Base-by-base conservation (phyloP, 768 basidiomycete genomes). In the Kwoniella mangroviensis region DNA sequence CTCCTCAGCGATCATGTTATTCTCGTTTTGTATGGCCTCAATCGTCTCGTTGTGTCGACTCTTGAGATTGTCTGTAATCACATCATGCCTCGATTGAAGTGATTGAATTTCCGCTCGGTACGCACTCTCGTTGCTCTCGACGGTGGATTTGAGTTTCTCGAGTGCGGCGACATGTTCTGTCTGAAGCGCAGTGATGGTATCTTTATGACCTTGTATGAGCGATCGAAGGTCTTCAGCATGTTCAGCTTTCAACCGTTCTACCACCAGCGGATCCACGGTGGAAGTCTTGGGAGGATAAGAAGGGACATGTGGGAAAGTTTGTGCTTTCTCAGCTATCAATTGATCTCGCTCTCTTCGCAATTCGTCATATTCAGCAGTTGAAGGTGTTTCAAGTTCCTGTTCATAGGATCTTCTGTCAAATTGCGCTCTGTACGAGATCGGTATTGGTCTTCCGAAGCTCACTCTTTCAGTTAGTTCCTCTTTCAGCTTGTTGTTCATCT, bases 401-500 rank as follows among this genome's bases (percentile, higher is more conserved):
- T 42, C 59, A 43, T 26, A 43, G 13, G 22, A 26, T 22, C 41
- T 45, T 42, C 52, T 57, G 51, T 54, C 64, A 65, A 65, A 57
- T 57, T 57, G 56, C 21, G 21, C 28, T 57, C 56, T 57, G 34
- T 57, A 60, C 40, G 45, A 34, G 34, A 34, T 34, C 34, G 34
- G 1, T 43, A 41, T 61, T 19, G 13, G 53, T 68, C 40, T 60
- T 60, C 58, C 42, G 12, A 34, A 26, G 21, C 75, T 70, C 61
- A 76, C 75, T 49, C 62, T 22, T 34, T 60, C 53, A 13, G 6
- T 42, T 90, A 96, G 92, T 79, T 96, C 96, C 63, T 90, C 88
- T 7, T 70, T 67, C 17, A 98, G 85, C 62, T 91, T 92, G 67
- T 95, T 92, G 60, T 93, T 88, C 79, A 93, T 91, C 52, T 91